Conservation (phyloP, 2,329 filamentous ascomycete species). For the Fusarium sp. region DNA sequence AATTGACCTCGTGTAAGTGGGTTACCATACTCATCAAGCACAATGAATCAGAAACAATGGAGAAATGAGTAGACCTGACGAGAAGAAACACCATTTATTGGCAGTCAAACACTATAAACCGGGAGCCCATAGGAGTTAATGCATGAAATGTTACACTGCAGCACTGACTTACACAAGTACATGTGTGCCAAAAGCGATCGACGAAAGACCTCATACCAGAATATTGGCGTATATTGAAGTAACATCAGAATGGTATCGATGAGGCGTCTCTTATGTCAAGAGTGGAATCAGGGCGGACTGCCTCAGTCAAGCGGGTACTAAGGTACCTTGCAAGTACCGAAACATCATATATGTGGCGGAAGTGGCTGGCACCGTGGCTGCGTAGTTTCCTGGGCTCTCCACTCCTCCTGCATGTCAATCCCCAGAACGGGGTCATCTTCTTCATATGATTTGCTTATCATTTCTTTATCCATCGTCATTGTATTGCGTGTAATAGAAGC, state of each 20-base stretch:
- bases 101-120: background rate
- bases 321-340: background rate
- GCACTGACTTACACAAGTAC: background rate
- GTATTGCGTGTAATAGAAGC: slow-evolving; percentile 7
- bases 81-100: background rate
- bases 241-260: background rate
- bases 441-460: slow-evolving; percentile 30
- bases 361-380: slow-evolving; percentile 13
- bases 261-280: background rate
- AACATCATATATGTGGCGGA: slow-evolving; percentile 3
- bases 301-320: background rate
- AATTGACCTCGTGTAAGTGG: slow-evolving; percentile 9
- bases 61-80: background rate
- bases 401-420: slow-evolving; percentile 25
- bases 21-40: background rate
- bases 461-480: slow-evolving; percentile 20
- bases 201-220: background rate
- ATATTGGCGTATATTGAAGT: background rate
- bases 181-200: background rate
- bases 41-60: background rate
- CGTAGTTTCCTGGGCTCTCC: slow-evolving; percentile 1
- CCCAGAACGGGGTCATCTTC: slow-evolving; percentile 7
- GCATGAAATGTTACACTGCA: background rate
- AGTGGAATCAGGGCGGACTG: background rate
- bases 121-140: background rate